These are phyloP conservation scores for Bathelium albidoporum DNA, from an alignment of 495 filamentous ascomycete genomes.

Conservation along the genomic window DNA sequence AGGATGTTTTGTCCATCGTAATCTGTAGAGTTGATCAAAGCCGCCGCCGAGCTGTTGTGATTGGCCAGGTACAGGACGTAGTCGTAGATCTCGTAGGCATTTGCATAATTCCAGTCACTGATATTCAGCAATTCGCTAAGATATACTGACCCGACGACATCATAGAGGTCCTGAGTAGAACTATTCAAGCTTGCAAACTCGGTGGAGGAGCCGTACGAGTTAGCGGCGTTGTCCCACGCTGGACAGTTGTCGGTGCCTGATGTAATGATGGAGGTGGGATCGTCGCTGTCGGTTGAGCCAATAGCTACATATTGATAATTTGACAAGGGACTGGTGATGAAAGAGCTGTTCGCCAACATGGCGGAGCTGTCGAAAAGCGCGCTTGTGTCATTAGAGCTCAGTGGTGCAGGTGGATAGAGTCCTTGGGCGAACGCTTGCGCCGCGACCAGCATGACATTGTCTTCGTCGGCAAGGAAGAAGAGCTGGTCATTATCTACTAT, in stretches of 20 bases:
- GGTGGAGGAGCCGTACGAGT: conserved; percentile 32
- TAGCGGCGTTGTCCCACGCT: conserved; percentile 30
- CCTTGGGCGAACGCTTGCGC: conserved; percentile 72
- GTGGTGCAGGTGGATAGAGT: conserved; percentile 59
- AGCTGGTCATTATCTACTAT: conserved; percentile 40
- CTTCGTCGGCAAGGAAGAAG: conserved; percentile 36
- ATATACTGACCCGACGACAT: conserved; percentile 28
- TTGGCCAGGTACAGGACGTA: conserved; percentile 58
- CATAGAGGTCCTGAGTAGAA: conserved; percentile 42
- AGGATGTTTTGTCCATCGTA: conserved; percentile 23
- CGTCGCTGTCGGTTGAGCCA: conserved; percentile 37
- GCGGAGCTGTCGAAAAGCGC: conserved; percentile 28
- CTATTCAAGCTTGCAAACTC: conserved; percentile 31
- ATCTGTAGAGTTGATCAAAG: background rate
- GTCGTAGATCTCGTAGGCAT: conserved; percentile 57
- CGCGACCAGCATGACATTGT: conserved; percentile 45
- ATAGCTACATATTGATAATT: conserved; percentile 69
- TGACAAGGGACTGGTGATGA: conserved; percentile 47
- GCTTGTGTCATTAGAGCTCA: conserved; percentile 30
- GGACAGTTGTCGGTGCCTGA: conserved; percentile 50
- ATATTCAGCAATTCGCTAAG: conserved; percentile 26
- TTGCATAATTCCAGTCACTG: conserved; percentile 38
- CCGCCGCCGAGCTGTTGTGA: conserved; percentile 51
- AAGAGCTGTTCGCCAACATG: conserved; percentile 49
- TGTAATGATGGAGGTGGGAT: conserved; percentile 47